Base-by-base conservation (phyloP, 345 rosid species). In the Eucalyptus regnans region DNA sequence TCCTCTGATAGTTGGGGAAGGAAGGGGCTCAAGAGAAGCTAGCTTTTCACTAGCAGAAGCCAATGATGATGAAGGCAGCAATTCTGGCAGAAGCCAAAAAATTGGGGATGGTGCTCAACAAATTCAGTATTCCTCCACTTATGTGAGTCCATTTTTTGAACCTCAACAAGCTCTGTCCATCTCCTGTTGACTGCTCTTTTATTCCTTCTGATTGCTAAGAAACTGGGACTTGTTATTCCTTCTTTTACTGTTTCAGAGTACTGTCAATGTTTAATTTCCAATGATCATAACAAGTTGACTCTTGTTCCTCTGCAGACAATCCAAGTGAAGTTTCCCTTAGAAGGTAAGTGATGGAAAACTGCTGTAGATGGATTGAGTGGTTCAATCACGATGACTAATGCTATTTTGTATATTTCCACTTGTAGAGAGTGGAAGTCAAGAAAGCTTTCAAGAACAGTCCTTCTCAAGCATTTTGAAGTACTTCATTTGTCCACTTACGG, bases 401-500 rank as follows among this genome's bases (percentile, higher is more conserved):
- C 52, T 56, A 48, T 50, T 89, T 89, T 87, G 89, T 62, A 86
- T 37, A 29, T 89, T 90, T 94, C 93, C 95, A 90, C 46, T 88
- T 90, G 23, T 86, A 56, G 43, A 90, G 90, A 56, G 83, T 76
- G 83, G 14, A 76, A 88, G 44, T 54, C 50, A 50, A 49, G 88
- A 91, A 81, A 84, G 50, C 90, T 89, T 51, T 46, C 92, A 90
- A 49, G 91, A 91, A 90, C 90, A 68, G 83, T 89, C 91, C 87
- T 80, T 79, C 88, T 87, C 92, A 88, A 91, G 91, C 91, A 87
- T 92, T 79, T 94, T 93, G 29, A 87, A 90, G 87, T 93, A 94
- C 88, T 94, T 94, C 25, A 64, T 92, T 50, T 95, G 97, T 87
- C 96, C 96, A 16, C 91, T 95, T 43, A 93, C 94, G 41, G 94